Base-by-base conservation (phyloP, 139 green algal genomes). In the Astrephomene gubernaculifera region DNA sequence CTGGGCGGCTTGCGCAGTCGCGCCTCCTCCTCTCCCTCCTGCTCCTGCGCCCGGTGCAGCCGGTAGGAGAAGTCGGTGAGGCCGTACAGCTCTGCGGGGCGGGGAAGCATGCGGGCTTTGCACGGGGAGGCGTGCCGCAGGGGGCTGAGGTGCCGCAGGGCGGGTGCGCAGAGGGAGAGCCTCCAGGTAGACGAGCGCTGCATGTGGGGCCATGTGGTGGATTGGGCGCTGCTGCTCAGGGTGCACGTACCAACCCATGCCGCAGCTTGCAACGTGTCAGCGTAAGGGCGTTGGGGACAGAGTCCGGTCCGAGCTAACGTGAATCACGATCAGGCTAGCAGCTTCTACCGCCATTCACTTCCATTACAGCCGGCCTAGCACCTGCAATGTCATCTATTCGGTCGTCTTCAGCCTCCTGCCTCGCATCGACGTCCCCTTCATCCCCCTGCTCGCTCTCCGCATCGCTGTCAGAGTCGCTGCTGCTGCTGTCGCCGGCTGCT, bases 11-110 rank as follows among this genome's bases (percentile, higher is more conserved):
- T 70, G 14, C 84, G 72, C 86, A 89, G 85, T 31, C 79, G 75
- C 22, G 85, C 92, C 65, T 93, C 93, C 68, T 92, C 82, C 76
- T 93, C 94, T 12, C 92, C 92, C 83, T 97, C 94, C 44, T 91
- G 64, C 78, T 92, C 60, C 89, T 93, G 82, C 1, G 88, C 89
- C 52, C 85, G 86, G 54, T 95, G 92, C 85, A 96, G 87, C 72
- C 93, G 89, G 38, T 90, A 90, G 1, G 75, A 86, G 76, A 96
- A 97, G 82, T 96, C 83, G 6, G 86, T 49, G 3, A 97, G 76
- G 4, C 88, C 90, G 60, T 91, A 95, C 14, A 85, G 71, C 67
- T 95, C 85, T 69, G 61, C 38, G 33, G 71, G 72, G 65, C 65
- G 4, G 49, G 49, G 49, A 57, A 17, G 49, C 14, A 57, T 25